These are phyloP conservation scores for Actinomucor elegans DNA, from an alignment of 371 early-diverging fungal genomes.

Conservation along the genomic window DNA sequence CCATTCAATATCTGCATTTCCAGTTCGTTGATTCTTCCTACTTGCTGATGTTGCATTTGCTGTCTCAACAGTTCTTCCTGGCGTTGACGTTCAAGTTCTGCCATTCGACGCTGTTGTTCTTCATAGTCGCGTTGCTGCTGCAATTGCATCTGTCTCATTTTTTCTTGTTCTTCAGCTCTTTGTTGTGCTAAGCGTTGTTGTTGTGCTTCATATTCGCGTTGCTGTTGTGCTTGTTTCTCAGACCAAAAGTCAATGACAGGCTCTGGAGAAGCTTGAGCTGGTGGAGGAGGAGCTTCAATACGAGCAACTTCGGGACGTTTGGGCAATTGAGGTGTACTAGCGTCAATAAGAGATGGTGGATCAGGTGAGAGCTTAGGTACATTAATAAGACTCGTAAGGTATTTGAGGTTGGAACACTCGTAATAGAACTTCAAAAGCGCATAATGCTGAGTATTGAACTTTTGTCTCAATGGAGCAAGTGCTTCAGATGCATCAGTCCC, in stretches of 20 bases:
- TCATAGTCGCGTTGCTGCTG: slow-evolving; percentile 77
- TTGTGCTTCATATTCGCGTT: slow-evolving; percentile 73
- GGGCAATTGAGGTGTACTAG: slow-evolving; percentile 39
- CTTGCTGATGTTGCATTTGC: slow-evolving; percentile 74
- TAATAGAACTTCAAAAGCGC: slow-evolving; percentile 87
- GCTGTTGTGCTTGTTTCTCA: slow-evolving; percentile 67
- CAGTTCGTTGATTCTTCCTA: slow-evolving; percentile 74
- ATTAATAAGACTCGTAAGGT: slow-evolving; percentile 89
- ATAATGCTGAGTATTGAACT: slow-evolving; percentile 86
- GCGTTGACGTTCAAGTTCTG: slow-evolving; percentile 66
- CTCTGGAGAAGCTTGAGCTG: slow-evolving; percentile 58
- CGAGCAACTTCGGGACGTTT: slow-evolving; percentile 34
- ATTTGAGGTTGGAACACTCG: slow-evolving; percentile 87
- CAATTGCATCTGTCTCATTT: slow-evolving; percentile 54
- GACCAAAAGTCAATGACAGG: slow-evolving; percentile 64
- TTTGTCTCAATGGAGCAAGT: slow-evolving; percentile 81
- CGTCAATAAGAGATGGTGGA: slow-evolving; percentile 70
- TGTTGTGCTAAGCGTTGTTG: slow-evolving; percentile 65
- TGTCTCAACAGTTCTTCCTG: slow-evolving; percentile 69
- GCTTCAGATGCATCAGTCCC: slow-evolving; percentile 80
- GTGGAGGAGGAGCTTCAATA: slow-evolving; percentile 30
- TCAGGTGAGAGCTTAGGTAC: slow-evolving; percentile 87
- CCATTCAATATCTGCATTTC: slow-evolving; percentile 78
- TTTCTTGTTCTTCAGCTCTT: slow-evolving; percentile 60
- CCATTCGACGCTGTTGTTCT: slow-evolving; percentile 70